Evolutionary conservation across 768 basidiomycete genomes (phyloP), one percentile per base, ranked within the genome.

Genomic region (Phanerodontia chrysosporium): DNA sequence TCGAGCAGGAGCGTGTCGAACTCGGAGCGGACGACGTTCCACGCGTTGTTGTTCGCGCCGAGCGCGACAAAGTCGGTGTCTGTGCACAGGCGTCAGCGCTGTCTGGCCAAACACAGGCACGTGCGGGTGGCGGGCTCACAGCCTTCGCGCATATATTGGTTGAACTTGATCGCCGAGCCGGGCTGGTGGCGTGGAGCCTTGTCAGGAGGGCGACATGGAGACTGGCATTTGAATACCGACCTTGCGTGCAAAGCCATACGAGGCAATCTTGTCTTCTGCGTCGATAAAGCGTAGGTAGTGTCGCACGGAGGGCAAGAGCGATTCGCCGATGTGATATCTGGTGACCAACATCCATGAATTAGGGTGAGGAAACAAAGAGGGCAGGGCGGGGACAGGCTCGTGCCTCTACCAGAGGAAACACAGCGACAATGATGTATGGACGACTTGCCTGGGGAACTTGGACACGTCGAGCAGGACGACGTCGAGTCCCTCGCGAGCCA

Each of bases 11-110:
- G 61, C 10, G 82, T 72, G 65, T 87, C 85, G 46, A 82, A 80
- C 61, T 85, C 80, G 2, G 84, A 76, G 36, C 85, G 81, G 32
- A 78, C 83, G 59, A 87, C 83, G 65, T 87, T 86, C 84, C 84
- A 87, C 0, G 85, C 72, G 49, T 69, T 70, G 58, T 84, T 83
- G 0, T 69, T 64, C 7, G 75, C 75, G 55, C 81, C 80, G 3
- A 79, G 66, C 12, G 77, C 75, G 59, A 83, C 70, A 63, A 87
- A 86, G 65, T 86, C 81, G 2, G 84, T 80, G 66, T 84, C 83
- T 85, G 44, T 27, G 27, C 30, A n/a, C n/a, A 45, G n/a, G 25
- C 16, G 30, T 28, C 14, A 29, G 21, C 27, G 30, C 22, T 28
- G 45, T 5, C 32, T 30, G 14, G 21, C 24, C 8, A 35, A 35